Conservation (phyloP, 345 rosid species). For the Hevea brasiliensis region DNA sequence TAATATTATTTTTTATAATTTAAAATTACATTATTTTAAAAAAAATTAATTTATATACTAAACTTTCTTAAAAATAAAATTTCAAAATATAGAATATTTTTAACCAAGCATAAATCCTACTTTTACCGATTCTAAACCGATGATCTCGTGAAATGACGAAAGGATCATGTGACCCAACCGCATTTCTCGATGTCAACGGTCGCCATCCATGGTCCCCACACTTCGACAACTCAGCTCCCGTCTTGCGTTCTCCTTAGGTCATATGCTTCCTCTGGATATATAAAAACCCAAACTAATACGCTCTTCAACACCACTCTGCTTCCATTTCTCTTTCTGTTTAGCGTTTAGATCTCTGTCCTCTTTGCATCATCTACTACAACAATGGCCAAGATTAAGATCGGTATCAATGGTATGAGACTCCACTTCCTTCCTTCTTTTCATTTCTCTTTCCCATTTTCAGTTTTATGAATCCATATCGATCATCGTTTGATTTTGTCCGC, state of each 20-base stretch:
- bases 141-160: background rate
- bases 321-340: too few relatives aligned
- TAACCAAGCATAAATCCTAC: background rate
- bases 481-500: background rate
- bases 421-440: background rate
- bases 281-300: background rate
- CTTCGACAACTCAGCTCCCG: background rate
- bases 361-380: background rate
- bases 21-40: too few relatives aligned
- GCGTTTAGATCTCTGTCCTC: background rate
- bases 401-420: constrained; percentile 47
- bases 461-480: background rate
- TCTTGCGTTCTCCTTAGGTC: background rate
- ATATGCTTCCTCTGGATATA: background rate
- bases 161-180: background rate
- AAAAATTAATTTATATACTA: too few relatives aligned
- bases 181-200: background rate
- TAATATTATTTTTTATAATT: too few relatives aligned
- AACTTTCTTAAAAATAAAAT: too few relatives aligned
- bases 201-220: background rate
- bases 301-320: background rate
- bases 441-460: too few relatives aligned
- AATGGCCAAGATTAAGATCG: constrained; percentile 70
- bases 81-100: too few relatives aligned
- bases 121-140: background rate